These are phyloP conservation scores for Nasturtium officinale DNA, from an alignment of 345 rosid genomes.

Conservation along the genomic window DNA sequence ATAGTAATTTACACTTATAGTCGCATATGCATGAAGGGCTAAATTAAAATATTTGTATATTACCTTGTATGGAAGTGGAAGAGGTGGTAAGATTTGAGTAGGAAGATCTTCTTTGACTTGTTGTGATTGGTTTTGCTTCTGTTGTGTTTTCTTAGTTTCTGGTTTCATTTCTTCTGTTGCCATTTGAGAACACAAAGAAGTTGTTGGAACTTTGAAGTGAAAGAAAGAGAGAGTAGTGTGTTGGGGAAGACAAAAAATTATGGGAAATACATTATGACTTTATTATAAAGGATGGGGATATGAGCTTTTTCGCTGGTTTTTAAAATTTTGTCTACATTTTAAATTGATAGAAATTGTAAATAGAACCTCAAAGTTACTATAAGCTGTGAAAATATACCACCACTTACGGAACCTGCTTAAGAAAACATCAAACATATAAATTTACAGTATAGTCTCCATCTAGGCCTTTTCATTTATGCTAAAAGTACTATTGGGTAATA, in stretches of 20 bases:
- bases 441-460: no score
- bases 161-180: conserved; percentile 49
- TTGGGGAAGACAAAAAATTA: conserved; percentile 36
- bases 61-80: conserved; percentile 65
- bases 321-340: neutral
- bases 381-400: neutral
- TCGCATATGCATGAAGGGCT: neutral
- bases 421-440: neutral
- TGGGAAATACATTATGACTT: conserved; percentile 37
- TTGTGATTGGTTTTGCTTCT: conserved; percentile 20
- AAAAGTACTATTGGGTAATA: no score
- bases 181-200: conserved; percentile 42
- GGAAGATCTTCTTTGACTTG: conserved; percentile 37
- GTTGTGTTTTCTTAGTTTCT: conserved; percentile 42
- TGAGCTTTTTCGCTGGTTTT: conserved; percentile 6
- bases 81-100: neutral
- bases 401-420: neutral
- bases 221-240: conserved; percentile 15
- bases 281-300: conserved; percentile 26
- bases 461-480: no score
- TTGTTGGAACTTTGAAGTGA: conserved; percentile 21
- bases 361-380: neutral
- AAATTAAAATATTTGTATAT: neutral
- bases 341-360: neutral
- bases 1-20: neutral